Evolutionary conservation across 169 alveolate species (phyloP), one percentile per base, ranked within the genome.

Genomic region (Pseudocohnilembus persalinus): DNA sequence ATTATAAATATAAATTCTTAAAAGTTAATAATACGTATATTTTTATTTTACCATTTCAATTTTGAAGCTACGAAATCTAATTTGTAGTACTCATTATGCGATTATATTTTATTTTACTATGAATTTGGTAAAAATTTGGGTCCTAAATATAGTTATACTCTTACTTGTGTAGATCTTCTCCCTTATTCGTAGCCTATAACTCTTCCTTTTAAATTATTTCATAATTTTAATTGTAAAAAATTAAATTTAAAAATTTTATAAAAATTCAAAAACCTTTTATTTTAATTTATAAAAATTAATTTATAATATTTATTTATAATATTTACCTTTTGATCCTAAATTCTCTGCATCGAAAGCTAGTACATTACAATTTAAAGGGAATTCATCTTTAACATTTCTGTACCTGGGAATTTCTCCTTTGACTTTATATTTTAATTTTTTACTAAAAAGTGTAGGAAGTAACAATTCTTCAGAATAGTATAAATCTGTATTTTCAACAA

Each of bases 391-490:
- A 27, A 64, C 49, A 4, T 15, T 28, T 11, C 26, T 72, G 25
- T 72, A 63, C 29, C 64, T 79, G 27, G 31, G 27, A 16, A 79
- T 63, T 79, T 79, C 74, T 24, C 68, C 30, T 33, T 11, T 33
- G 27, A 31, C 33, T 31, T 26, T 77, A 64, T 0, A 77, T 26
- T 77, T 77, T 77, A 25, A 33, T 33, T 15, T 31, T 27, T 26
- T 31, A 33, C 82, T 31, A 31, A 0, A 33, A 1, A 15, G 29
- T 31, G 63, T 77, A 31, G 29, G 28, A 26, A 77, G 72, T 31
- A 33, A 77, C 29, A 64, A 77, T 77, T 77, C 82, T n/a, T 77
- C 82, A 34, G 30, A 77, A 0, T 77, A 28, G 30, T 33, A 63
- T 1, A 0, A n/a, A n/a, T n/a, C n/a, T n/a, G n/a, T 1, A n/a